Percentiles rank a stretch among this genome's conserved stretches.
Evolutionary conservation across 2,329 filamentous ascomycete species (phyloP).

Genomic region (Trichoderma polysporum): DNA sequence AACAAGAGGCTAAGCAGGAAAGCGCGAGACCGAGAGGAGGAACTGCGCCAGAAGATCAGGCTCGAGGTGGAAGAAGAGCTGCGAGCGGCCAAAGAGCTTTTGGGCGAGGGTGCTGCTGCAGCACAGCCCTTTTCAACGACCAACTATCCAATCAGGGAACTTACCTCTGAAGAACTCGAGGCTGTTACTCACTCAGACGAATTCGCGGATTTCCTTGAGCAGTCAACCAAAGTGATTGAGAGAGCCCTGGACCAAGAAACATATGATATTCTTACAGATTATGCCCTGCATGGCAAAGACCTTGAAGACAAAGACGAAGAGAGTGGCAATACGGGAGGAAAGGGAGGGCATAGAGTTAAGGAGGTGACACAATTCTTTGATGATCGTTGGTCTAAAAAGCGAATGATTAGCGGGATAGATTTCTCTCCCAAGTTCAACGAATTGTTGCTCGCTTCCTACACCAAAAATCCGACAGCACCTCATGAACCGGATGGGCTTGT

Average conservation of each 20-base stretch:
- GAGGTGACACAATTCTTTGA: slow-evolving; percentile 94
- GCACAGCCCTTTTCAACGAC: slow-evolving; percentile 30
- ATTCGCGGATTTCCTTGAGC: slow-evolving; percentile 91
- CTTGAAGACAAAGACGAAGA: slow-evolving; percentile 82
- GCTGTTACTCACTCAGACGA: slow-evolving; percentile 91
- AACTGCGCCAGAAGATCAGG: slow-evolving; percentile 79
- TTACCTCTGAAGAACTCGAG: slow-evolving; percentile 81
- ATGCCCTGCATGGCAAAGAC: slow-evolving; percentile 76
- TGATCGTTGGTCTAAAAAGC: slow-evolving; percentile 93
- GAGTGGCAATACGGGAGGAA: slow-evolving; percentile 65
- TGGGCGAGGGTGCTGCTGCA: slow-evolving; percentile 44
- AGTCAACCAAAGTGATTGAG: slow-evolving; percentile 96
- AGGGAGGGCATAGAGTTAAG: slow-evolving; percentile 72
- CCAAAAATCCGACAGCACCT: slow-evolving; percentile 92
- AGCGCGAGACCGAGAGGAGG: slow-evolving; percentile 81
- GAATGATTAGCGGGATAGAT: slow-evolving; percentile 92
- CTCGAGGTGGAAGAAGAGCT: slow-evolving; percentile 93
- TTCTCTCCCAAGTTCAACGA: slow-evolving; percentile 96
- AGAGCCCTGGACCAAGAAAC: slow-evolving; percentile 85
- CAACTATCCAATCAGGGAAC: slow-evolving; percentile 74
- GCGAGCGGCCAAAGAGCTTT: slow-evolving; percentile 64
- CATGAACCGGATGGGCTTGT: slow-evolving; percentile 92
- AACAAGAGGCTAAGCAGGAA: slow-evolving; percentile 76
- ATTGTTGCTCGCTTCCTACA: slow-evolving; percentile 89
- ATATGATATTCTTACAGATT: slow-evolving; percentile 94